phyloP scores from a whole-genome alignment of 352 stramenopile genomes.

The Globisporangium barbulae region DNA sequence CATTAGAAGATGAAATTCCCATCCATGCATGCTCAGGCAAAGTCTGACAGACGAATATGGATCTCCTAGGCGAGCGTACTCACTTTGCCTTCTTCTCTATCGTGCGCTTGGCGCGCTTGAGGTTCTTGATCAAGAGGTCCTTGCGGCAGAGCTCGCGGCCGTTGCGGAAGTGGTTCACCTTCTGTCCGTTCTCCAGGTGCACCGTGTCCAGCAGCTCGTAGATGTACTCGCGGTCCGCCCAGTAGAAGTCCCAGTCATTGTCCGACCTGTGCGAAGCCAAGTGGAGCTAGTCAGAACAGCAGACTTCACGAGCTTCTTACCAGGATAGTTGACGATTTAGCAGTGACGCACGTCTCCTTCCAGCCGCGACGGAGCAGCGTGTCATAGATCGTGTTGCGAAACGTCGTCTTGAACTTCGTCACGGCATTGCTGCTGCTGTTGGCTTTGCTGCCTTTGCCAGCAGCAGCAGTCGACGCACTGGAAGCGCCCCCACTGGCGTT shows the following conservation, averaged over 20 bases:
- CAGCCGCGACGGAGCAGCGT: slow-evolving; percentile 85
- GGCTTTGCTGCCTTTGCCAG: slow-evolving; percentile 4
- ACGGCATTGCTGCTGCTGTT: slow-evolving; percentile 13
- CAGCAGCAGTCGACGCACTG: not conserved
- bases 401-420: slow-evolving; percentile 89
- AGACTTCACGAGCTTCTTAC: too few species aligned
- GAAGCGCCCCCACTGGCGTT: slow-evolving; percentile 14
- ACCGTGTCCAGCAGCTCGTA: slow-evolving; percentile 90
- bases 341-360: slow-evolving; percentile 67
- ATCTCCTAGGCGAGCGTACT: not conserved
- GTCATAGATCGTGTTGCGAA: slow-evolving; percentile 92
- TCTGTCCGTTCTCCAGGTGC: slow-evolving; percentile 77
- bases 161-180: slow-evolving; percentile 92
- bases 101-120: slow-evolving; percentile 86
- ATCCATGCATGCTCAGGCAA: not conserved
- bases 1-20: not conserved
- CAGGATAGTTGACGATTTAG: not conserved
- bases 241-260: slow-evolving; percentile 90
- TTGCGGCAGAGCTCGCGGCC: slow-evolving; percentile 90
- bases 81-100: slow-evolving; percentile 81
- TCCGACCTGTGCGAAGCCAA: slow-evolving; percentile 27
- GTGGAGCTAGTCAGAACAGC: not conserved
- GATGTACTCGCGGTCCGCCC: slow-evolving; percentile 88
- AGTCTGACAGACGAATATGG: not conserved
- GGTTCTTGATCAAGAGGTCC: slow-evolving; percentile 95